A percentile compares a stretch with the other conserved stretches of the same genome.
These are phyloP conservation scores for Pseudocercospora crystallina DNA, from an alignment of 2,329 filamentous ascomycete genomes.

Conservation along the genomic window DNA sequence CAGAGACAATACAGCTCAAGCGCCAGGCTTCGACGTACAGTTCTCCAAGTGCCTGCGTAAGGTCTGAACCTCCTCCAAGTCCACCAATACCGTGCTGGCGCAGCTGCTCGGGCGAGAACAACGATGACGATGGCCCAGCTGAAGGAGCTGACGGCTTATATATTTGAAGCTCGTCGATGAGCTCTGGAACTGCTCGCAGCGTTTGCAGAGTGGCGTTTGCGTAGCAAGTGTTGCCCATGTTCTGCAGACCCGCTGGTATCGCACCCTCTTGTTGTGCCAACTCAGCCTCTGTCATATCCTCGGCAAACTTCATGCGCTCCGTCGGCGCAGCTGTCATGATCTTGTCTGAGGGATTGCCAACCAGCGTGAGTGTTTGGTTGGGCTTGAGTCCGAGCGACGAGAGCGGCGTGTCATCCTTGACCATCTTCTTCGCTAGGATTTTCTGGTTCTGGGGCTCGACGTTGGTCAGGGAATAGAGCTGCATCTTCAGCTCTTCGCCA, in stretches of 20 bases:
- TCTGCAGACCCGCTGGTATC: slow-evolving; percentile 82
- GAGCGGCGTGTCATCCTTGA: slow-evolving; percentile 92
- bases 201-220: slow-evolving; percentile 97
- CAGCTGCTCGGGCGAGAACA: slow-evolving; percentile 37
- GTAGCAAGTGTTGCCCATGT: slow-evolving; percentile 97
- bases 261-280: slow-evolving; percentile 78
- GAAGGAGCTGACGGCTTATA: slow-evolving; percentile 48
- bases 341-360: slow-evolving; percentile 79
- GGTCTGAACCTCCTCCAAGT: slow-evolving; percentile 63
- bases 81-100: slow-evolving; percentile 57
- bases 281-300: slow-evolving; percentile 97
- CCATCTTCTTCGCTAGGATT: slow-evolving; percentile 87
- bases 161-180: slow-evolving; percentile 72
- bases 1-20: slow-evolving; percentile 68
- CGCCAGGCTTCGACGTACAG: slow-evolving; percentile 41
- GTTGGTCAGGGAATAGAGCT: slow-evolving; percentile 90
- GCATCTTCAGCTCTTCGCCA: slow-evolving; percentile 92
- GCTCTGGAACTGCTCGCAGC: slow-evolving; percentile 82
- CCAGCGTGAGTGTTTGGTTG: slow-evolving; percentile 89
- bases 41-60: slow-evolving; percentile 74
- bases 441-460: slow-evolving; percentile 97
- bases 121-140: slow-evolving; percentile 27
- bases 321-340: slow-evolving; percentile 66
- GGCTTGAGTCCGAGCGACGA: slow-evolving; percentile 80
- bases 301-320: slow-evolving; percentile 81